A percentile compares a stretch with the other conserved stretches of the same genome.
Conservation (phyloP, 331 rosid genomes). For the Quercus phellos region DNA sequence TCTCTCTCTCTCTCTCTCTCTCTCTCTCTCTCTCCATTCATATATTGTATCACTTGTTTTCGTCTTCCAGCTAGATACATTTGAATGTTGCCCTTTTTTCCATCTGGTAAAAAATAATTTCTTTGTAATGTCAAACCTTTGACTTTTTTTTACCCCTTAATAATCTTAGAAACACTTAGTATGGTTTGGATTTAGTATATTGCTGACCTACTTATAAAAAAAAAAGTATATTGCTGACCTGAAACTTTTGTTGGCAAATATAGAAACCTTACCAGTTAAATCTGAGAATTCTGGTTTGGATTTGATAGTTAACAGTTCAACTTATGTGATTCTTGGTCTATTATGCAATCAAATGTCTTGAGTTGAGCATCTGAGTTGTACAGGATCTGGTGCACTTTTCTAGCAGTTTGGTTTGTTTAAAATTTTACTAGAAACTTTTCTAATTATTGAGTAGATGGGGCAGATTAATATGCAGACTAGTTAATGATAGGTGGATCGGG, state of each 20-base stretch:
- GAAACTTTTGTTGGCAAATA: neutral
- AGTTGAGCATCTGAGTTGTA: neutral
- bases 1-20: no score
- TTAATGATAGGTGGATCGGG: neutral
- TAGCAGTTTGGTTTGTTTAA: neutral
- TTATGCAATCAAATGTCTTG: neutral
- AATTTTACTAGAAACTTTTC: neutral
- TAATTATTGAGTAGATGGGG: neutral
- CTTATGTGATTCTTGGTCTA: neutral
- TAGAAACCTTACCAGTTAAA: neutral
- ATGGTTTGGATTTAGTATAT: neutral
- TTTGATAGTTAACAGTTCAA: neutral
- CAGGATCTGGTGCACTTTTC: neutral
- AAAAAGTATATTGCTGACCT: neutral
- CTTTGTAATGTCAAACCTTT: no score
- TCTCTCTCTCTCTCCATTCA: no score
- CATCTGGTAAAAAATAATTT: no score
- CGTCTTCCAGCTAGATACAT: no score
- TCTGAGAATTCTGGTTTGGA: neutral
- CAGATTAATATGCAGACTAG: neutral
- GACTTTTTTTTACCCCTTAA: no score
- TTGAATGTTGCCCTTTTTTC: no score
- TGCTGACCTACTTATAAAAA: neutral
- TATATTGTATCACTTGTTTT: no score
- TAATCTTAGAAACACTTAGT: neutral